Evolutionary conservation across 306 rosid species (phyloP), one percentile per base, ranked within the genome.

Genomic region (Pueraria montana): DNA sequence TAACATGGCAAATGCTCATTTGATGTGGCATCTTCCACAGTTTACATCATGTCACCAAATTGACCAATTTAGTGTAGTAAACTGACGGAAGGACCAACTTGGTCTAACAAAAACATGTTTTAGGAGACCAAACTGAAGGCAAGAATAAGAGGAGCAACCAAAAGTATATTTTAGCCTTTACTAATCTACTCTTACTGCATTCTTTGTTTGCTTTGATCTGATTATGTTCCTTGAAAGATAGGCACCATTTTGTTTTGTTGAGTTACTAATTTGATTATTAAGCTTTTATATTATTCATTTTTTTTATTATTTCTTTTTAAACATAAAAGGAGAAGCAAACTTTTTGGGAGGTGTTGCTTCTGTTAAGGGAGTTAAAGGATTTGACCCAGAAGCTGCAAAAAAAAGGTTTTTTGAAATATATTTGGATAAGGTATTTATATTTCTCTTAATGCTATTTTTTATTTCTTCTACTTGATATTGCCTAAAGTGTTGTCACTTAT

Each of bases 291-390:
- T 26, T 52, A 63, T 76, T 82, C 77, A 34, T 75, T 86, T 26
- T 52, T 56, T 76, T 82, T 74, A 34, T 75, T 86, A 53, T 32
- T 55, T 58, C 72, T 82, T 53, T 80, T 12, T 10, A 11, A 87
- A 83, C 80, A 71, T 85, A 67, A 80, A 61, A 96, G 99, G 99
- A 8, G 99, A 96, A 80, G 99, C 94, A 5, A 96, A 92, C 71
- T 96, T 96, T 85, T 87, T 96, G 88, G 99, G 99, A 75, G 99
- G 98, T 49, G 99, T 96, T 67, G 99, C 99, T 71, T 81, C 93
- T 80, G 91, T 88, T 68, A 96, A 93, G 80, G 97, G 93, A 72
- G 92, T 96, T 55, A 70, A 89, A 80, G 99, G 87, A 78, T 95
- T 93, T 56, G 72, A 89, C 79, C 36, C 93, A 1, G 92, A 92